Evolutionary conservation across 148 eudicot genomes (phyloP).

Genomic region (Talinum fruticosum): DNA sequence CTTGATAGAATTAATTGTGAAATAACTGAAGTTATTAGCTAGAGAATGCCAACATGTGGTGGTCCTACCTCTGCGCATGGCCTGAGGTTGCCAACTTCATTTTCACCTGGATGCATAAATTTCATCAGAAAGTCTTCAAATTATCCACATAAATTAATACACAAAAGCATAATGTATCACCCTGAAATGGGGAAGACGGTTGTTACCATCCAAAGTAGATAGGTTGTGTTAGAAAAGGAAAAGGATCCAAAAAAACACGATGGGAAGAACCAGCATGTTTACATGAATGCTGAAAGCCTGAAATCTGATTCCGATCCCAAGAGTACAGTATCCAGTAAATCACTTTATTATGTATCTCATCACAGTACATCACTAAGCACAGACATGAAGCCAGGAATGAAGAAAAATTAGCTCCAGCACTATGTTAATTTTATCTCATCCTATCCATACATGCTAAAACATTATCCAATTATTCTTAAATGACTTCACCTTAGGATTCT

Average conservation of each 20-base stretch:
- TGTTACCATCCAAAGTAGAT: not conserved
- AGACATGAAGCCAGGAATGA: not conserved
- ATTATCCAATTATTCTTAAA: slow-evolving; percentile 50
- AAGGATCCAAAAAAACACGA: not conserved
- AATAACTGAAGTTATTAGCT: not conserved
- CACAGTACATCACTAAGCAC: not conserved
- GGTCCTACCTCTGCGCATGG: slow-evolving; percentile 72
- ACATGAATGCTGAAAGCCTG: not conserved
- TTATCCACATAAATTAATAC: not conserved
- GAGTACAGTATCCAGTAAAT: not conserved
- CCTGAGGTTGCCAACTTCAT: slow-evolving; percentile 65
- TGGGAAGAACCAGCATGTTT: not conserved
- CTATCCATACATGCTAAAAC: slow-evolving; percentile 10
- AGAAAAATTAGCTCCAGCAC: not conserved
- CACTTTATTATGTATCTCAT: no score
- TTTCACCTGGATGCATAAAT: slow-evolving; percentile 58
- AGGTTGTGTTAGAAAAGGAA: not conserved
- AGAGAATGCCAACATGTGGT: not conserved
- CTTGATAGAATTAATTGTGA: not conserved
- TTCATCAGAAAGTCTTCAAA: slow-evolving; percentile 13
- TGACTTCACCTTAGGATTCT: slow-evolving; percentile 96
- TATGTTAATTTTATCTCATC: not conserved
- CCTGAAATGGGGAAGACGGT: not conserved
- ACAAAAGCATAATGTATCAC: not conserved
- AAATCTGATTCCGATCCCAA: not conserved